These are phyloP conservation scores for Cyberlindnera euphorbiiphila DNA, from an alignment of 805 yeast species.

Conservation along the genomic window DNA sequence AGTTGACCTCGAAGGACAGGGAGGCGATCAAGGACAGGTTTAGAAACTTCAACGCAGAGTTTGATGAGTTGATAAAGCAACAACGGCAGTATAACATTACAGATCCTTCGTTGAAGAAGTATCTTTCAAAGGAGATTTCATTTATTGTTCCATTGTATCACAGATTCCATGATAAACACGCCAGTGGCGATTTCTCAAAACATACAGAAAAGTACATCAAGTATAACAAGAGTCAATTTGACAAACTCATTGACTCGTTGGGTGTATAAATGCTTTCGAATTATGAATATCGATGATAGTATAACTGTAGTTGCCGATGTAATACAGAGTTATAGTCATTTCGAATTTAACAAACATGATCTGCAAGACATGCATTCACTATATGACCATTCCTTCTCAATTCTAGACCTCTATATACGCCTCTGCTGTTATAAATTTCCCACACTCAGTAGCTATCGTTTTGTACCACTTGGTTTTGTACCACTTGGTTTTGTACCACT, in stretches of 20 bases:
- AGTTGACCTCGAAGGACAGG: slow-evolving; percentile 62
- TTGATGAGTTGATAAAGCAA: slow-evolving; percentile 69
- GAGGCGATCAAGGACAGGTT: slow-evolving; percentile 84
- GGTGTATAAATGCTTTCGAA: no score
- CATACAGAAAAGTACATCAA: slow-evolving; percentile 67
- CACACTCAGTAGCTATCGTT: no score
- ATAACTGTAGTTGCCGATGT: no score
- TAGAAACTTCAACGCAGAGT: slow-evolving; percentile 72
- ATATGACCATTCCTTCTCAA: no score
- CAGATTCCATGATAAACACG: slow-evolving; percentile 77
- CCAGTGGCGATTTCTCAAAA: slow-evolving; percentile 65
- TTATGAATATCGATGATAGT: no score
- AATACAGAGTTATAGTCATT: no score
- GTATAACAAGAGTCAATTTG: slow-evolving; percentile 49
- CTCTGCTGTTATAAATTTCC: no score
- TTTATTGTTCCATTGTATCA: slow-evolving; percentile 81
- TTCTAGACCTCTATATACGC: no score
- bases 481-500: no score
- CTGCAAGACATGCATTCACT: no score
- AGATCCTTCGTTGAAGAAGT: slow-evolving; percentile 60
- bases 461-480: no score
- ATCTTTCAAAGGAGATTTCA: slow-evolving; percentile 64
- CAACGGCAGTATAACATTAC: slow-evolving; percentile 64
- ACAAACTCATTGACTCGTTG: slow-evolving; percentile 33
- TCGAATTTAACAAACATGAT: no score